Base-by-base conservation (phyloP, 164 flowering plant genomes). In the Kalanchoe fedtschenkoi region DNA sequence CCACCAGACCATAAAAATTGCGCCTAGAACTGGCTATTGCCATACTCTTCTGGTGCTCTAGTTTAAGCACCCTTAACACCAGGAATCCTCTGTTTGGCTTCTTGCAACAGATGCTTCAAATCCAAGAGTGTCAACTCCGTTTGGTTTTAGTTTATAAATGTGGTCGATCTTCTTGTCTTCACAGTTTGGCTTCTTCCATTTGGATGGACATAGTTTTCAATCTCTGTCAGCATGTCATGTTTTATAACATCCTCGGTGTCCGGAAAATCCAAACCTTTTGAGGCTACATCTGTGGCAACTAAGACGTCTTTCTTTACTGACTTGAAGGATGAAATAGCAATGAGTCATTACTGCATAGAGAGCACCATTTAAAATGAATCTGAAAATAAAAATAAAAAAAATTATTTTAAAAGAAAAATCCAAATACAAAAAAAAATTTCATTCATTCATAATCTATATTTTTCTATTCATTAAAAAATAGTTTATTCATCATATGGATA, bases 261-360 rank as follows among this genome's bases (percentile, higher is more conserved):
- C 17, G 98, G 96, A 70, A 92, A 92, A 71, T 92, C 98, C 70
- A 92, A 63, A 19, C 96, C 98, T 73, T 92, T 92, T 2, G 98
- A 92, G 22, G 98, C 98, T n/a, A 92, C 96, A 76, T 92, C 96
- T 2, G 98, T 92, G 3, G 97, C 98, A 63, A 92, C 98, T 69
- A 92, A 71, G 37, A 92, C 97, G 61, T 92, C 98, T 67, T 92
- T 92, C 47, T 86, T 85, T 63, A 96, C 82, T 13, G 88, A 74
- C 74, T 92, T 92, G 68, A 92, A 92, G 8, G 97, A 80, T 37
- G 91, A 58, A 59, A 92, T 92, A 2, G 96, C 97, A 66, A n/a
- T n/a, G n/a, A n/a, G n/a, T n/a, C n/a, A n/a, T n/a, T n/a, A n/a
- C n/a, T n/a, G n/a, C n/a, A n/a, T n/a, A n/a, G n/a, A n/a, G n/a